Evolutionary conservation across 495 filamentous ascomycete species (phyloP), one percentile per base, ranked within the genome.

Genomic region (Chaetomium cochliodes): DNA sequence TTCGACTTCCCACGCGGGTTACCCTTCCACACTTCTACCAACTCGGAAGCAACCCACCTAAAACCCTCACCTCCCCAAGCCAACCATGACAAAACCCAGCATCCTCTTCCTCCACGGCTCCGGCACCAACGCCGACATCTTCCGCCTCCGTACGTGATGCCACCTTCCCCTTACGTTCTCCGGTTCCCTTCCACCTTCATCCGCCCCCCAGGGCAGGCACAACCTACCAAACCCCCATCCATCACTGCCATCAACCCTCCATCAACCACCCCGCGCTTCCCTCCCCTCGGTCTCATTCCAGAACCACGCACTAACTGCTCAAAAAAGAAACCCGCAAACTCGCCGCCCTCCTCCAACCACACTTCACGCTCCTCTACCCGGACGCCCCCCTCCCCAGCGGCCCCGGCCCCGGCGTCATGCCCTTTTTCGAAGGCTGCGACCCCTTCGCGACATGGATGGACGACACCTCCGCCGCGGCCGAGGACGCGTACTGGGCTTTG

Each of bases 101-200:
- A 66, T 73, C 41, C 66, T 74, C 30, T 68, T 67, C 65, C 67
- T 73, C 47, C 69, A 73, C 67, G 71, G 71, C 63, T 63, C 51
- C 30, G 64, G 72, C 64, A 69, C 66, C 8, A 71, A 67, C 46
- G 54, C 67, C 8, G 28, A 37, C 11, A 76, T 76, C 58, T 76
- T 76, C 52, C 64, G 59, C 15, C 58, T 75, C 60, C 74, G 33
- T 37, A 37, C 5, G 33, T 11, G 8, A 12, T 37, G n/a, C 8
- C 33, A 3, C 9, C 33, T 12, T n/a, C n/a, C n/a, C n/a, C n/a
- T n/a, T n/a, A n/a, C n/a, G 28, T 30, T 30, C 6, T 6, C 28
- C 28, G 6, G 1, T 37, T 37, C 9, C 33, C 33, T 12, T 8
- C 33, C 33, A 9, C 33, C 8, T n/a, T n/a, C n/a, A n/a, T n/a